phyloP scores from a whole-genome alignment of 129 eudicot species.

The Flaveria robusta region DNA sequence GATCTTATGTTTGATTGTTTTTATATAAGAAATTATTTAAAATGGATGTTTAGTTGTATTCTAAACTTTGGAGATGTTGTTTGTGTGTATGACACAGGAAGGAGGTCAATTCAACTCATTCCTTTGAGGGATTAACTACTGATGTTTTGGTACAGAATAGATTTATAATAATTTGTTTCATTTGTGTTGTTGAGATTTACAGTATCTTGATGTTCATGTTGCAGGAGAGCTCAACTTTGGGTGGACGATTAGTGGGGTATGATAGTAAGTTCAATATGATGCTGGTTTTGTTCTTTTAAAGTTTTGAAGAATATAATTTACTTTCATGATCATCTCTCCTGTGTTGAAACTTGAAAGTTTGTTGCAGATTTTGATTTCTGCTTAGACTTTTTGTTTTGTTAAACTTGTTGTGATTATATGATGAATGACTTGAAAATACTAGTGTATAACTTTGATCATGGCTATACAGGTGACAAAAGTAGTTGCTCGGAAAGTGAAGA shows the following conservation, averaged over 20 bases:
- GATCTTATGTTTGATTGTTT: neutral
- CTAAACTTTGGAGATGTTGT: neutral
- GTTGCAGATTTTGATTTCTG: too few species aligned
- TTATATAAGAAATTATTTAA: neutral
- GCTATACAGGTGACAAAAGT: slow-evolving; percentile 4
- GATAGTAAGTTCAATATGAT: slow-evolving; percentile 58
- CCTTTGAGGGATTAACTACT: slow-evolving; percentile 50
- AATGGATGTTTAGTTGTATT: neutral
- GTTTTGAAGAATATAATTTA: too few species aligned
- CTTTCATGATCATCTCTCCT: too few species aligned
- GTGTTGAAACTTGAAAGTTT: too few species aligned
- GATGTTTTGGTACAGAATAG: slow-evolving; percentile 54
- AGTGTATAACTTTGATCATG: neutral
- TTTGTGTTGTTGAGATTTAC: slow-evolving; percentile 14
- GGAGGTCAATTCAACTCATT: slow-evolving; percentile 54
- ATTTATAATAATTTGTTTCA: neutral
- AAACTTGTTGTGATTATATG: neutral
- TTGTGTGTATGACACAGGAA: slow-evolving; percentile 43
- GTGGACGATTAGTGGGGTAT: slow-evolving; percentile 60
- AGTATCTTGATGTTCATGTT: slow-evolving; percentile 5
- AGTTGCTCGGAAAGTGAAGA: slow-evolving; percentile 2
- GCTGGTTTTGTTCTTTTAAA: too few species aligned
- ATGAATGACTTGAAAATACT: neutral
- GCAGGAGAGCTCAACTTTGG: slow-evolving; percentile 36
- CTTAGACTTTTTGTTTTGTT: neutral